These are phyloP conservation scores for Solanum medicagineum DNA, from an alignment of 257 asterid genomes.

Conservation along the genomic window DNA sequence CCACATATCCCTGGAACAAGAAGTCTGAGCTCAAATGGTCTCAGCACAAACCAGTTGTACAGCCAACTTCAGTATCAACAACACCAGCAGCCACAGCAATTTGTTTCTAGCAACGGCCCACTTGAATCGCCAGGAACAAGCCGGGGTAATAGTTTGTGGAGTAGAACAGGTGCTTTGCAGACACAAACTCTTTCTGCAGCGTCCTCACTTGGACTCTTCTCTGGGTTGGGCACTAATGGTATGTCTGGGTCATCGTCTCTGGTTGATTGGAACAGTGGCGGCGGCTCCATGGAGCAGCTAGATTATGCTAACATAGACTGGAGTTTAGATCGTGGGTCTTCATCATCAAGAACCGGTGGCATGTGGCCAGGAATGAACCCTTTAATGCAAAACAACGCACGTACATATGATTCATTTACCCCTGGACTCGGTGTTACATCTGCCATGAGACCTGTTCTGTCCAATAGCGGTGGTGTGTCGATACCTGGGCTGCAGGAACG, in stretches of 20 bases:
- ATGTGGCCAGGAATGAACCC: conserved; percentile 37
- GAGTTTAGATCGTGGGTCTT: conserved; percentile 45
- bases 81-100: conserved; percentile 19
- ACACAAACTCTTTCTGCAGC: conserved; percentile 39
- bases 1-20: conserved; percentile 34
- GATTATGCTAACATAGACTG: conserved; percentile 65
- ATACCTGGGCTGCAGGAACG: conserved; percentile 42
- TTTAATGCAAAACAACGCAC: conserved; percentile 27
- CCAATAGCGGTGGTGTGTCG: conserved; percentile 25
- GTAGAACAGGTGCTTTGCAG: conserved; percentile 25
- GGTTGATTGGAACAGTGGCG: conserved; percentile 49
- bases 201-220: conserved; percentile 60
- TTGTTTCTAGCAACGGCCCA: conserved; percentile 23
- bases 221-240: conserved; percentile 37
- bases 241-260: conserved; percentile 33
- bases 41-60: conserved; percentile 23
- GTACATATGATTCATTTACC: conserved; percentile 34
- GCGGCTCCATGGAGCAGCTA: conserved; percentile 31
- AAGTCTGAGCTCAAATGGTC: conserved; percentile 14
- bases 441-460: conserved; percentile 42
- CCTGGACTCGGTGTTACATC: conserved; percentile 39
- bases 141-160: conserved; percentile 26
- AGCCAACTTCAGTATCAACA: conserved; percentile 37
- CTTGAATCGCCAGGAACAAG: conserved; percentile 20
- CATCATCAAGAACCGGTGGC: conserved; percentile 21